Conservation (phyloP, 805 yeast genomes). For the Candida yuanshanica region DNA sequence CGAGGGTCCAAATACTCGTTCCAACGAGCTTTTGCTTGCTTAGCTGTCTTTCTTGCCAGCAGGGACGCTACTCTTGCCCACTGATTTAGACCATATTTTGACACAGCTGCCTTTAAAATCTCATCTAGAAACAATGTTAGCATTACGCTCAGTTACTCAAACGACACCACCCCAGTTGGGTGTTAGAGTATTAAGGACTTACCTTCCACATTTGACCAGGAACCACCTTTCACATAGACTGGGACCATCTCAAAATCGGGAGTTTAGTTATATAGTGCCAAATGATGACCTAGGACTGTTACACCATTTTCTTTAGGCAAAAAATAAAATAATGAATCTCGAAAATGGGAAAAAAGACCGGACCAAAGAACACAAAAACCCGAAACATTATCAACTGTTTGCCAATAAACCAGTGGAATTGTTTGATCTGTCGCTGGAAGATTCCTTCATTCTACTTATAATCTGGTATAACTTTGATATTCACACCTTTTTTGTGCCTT, state of each 20-base stretch:
- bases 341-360: background rate
- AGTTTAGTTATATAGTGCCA: too few species aligned
- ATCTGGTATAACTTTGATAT: too few species aligned
- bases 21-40: constrained; percentile 93
- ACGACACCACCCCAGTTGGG: background rate
- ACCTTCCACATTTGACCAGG: constrained; percentile 70
- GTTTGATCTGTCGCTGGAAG: background rate
- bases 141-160: background rate
- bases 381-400: background rate
- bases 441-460: too few species aligned
- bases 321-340: too few species aligned
- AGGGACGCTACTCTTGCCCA: constrained; percentile 93
- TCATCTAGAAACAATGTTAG: constrained; percentile 47
- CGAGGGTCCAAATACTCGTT: constrained; percentile 77
- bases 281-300: background rate
- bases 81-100: constrained; percentile 90
- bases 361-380: background rate
- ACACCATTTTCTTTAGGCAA: background rate
- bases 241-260: constrained; percentile 41
- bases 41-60: constrained; percentile 78
- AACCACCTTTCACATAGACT: constrained; percentile 78
- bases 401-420: background rate
- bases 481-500: too few species aligned
- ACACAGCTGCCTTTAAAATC: constrained; percentile 81
- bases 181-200: background rate